Base-by-base conservation (phyloP, 208 protist genomes). In the Trypanosomatidae sp. region DNA sequence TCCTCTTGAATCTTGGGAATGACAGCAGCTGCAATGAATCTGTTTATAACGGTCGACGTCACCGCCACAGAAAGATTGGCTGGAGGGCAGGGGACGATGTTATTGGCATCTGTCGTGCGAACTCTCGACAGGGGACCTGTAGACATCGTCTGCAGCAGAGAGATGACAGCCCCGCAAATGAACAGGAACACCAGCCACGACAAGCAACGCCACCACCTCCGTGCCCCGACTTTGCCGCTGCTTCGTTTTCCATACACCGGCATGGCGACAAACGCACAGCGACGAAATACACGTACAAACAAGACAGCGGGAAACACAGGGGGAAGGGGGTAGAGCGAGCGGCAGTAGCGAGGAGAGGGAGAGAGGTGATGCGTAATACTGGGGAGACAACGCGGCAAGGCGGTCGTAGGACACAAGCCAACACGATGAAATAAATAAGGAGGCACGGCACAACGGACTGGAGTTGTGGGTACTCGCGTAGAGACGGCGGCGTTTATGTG, bases 1-100 rank as follows among this genome's bases (percentile, higher is more conserved):
- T 77, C 60, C 3, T 43, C 10, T 70, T 86, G 66, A 22, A 92
- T 10, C 17, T 39, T 33, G 6, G 81, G 81, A 10, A 79, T 39
- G 13, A 79, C 49, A 6, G 60, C 55, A 0, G 60, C 46, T 66
- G 67, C 46, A 13, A 64, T 36, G 10, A 79, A 52, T 1, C 58
- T 44, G 64, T 78, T 80, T n/a, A 80, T 39, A 50, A 80, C n/a
- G 8, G 15, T 59, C 22, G 55, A 53, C 13, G 71, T 59, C 1
- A 73, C 69, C 13, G 58, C 58, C 28, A 81, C 58, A 8, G 77
- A 77, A 15, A 81, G 0, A 17, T 66, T 68, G 52, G 67, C 44
- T 56, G 66, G 60, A 30, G 2, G 66, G 47, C 43, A 47, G 62
- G 0, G 17, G 13, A 47, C 17, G 12, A 25, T 47, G 50, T 43